phyloP scores from a whole-genome alignment of 202 grass and related monocot species.

The Saccharum hybrid region DNA sequence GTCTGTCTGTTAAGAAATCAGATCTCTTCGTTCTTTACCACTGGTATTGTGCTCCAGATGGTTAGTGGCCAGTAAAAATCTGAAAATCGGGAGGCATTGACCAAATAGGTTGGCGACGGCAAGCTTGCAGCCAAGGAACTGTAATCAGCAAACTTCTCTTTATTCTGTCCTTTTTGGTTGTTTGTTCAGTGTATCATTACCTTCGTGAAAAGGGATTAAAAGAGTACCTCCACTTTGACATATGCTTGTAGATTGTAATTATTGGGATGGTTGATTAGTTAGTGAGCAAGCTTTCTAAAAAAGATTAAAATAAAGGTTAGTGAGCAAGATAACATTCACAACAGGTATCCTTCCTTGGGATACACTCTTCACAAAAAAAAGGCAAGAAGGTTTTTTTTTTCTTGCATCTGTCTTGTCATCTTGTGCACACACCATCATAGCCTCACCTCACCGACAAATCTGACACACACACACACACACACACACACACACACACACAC shows the following conservation, averaged over 20 bases:
- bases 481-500: no score
- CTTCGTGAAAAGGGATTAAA: neutral
- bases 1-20: conserved; percentile 31
- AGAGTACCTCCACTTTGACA: neutral
- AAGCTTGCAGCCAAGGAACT: neutral
- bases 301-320: neutral
- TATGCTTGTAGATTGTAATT: neutral
- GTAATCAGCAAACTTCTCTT: conserved; percentile 4
- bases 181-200: neutral
- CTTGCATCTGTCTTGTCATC: neutral
- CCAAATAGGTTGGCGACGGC: neutral
- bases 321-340: conserved; percentile 4
- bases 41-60: conserved; percentile 10
- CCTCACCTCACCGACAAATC: conserved; percentile 3
- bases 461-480: no score
- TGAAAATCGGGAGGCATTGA: neutral
- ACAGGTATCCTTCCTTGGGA: conserved; percentile 11
- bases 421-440: conserved; percentile 6
- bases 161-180: conserved; percentile 19
- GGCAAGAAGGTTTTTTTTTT: neutral
- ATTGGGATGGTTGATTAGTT: conserved; percentile 19
- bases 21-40: conserved; percentile 10
- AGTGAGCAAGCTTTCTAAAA: conserved; percentile 15
- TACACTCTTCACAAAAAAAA: conserved; percentile 7
- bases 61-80: neutral